Conservation (phyloP, 2,329 filamentous ascomycete genomes). For the Epichloe typhina region DNA sequence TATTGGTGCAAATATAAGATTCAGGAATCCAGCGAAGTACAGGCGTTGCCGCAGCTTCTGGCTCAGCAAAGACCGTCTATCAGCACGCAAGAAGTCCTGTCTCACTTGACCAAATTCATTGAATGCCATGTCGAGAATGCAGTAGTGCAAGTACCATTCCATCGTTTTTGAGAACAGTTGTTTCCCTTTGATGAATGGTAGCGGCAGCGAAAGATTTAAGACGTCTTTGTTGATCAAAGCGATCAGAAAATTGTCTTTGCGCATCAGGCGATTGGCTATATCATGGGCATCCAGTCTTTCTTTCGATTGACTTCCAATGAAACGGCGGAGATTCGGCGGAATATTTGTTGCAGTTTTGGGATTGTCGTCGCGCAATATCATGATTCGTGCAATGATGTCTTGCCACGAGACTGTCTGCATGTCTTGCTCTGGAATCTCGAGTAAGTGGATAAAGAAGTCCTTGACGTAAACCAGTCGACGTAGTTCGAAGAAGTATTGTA, state of each 20-base stretch:
- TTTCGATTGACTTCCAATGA: conserved; percentile 73
- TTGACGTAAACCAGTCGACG: conserved; percentile 64
- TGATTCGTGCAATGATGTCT: conserved; percentile 73
- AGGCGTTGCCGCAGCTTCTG: conserved; percentile 66
- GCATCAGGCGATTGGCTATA: conserved; percentile 93
- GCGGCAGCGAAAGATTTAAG: conserved; percentile 68
- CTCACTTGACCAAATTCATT: conserved; percentile 79
- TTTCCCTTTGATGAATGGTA: conserved; percentile 68
- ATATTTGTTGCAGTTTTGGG: conserved; percentile 59
- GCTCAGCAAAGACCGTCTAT: conserved; percentile 66
- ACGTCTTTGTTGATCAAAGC: conserved; percentile 96
- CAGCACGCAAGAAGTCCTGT: conserved; percentile 72
- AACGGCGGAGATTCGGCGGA: conserved; percentile 37
- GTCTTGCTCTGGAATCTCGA: conserved; percentile 69
- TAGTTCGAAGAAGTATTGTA: conserved; percentile 61
- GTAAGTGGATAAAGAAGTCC: conserved; percentile 71
- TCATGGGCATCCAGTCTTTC: conserved; percentile 92
- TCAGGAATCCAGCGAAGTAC: conserved; percentile 71
- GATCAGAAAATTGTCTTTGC: conserved; percentile 92
- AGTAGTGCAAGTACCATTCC: conserved; percentile 84
- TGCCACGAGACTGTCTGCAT: conserved; percentile 95
- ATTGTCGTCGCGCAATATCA: conserved; percentile 73
- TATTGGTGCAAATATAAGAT: conserved; percentile 75
- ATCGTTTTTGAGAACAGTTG: conserved; percentile 82
- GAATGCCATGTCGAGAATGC: conserved; percentile 92